Conservation (phyloP, 495 filamentous ascomycete species). For the Penicillium odoratum region DNA sequence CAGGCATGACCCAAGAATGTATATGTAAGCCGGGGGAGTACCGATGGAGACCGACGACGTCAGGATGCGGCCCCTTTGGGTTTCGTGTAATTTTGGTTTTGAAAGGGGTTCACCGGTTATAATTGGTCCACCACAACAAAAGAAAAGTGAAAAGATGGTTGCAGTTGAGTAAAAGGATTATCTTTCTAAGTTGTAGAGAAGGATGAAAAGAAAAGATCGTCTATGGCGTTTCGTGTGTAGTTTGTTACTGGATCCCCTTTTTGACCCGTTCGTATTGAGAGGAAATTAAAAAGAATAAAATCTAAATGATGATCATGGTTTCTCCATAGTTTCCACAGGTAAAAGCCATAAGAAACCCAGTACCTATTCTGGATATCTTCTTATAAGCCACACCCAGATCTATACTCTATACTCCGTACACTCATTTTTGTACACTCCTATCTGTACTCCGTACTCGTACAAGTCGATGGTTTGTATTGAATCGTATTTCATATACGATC, state of each 20-base stretch:
- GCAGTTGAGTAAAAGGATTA: not conserved
- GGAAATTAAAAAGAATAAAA: constrained; percentile 2
- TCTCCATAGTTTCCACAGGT: not conserved
- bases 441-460: not conserved
- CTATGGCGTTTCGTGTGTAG: not conserved
- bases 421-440: too few species aligned
- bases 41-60: constrained; percentile 17
- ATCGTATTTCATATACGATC: not conserved
- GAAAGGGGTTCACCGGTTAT: not conserved
- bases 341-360: too few species aligned
- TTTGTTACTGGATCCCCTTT: not conserved
- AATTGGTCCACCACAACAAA: constrained; percentile 9
- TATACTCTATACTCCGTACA: too few species aligned
- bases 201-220: not conserved
- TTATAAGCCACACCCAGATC: too few species aligned
- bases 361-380: too few species aligned
- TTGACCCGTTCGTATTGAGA: not conserved
- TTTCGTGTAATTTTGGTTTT: constrained; percentile 28
- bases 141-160: not conserved
- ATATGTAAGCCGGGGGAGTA: constrained; percentile 8
- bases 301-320: not conserved
- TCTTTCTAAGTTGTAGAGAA: not conserved
- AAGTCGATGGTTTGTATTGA: too few species aligned
- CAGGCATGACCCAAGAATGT: constrained; percentile 25
- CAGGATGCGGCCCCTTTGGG: constrained; percentile 22